Conservation (phyloP, 805 yeast genomes). For the Wickerhamomyces hampshirensis region DNA sequence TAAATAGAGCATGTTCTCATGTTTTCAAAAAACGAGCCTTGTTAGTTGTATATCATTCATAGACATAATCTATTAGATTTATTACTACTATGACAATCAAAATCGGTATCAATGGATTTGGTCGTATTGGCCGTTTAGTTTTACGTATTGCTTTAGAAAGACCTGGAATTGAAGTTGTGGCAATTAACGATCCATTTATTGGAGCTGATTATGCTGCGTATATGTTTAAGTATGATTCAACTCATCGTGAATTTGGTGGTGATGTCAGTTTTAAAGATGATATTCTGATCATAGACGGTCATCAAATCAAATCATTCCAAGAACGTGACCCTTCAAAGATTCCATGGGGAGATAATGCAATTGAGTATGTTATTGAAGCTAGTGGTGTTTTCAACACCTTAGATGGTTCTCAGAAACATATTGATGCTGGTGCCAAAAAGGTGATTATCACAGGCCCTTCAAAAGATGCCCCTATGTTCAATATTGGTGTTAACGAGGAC, state of each 20-base stretch:
- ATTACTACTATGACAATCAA: constrained; percentile 45
- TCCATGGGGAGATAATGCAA: constrained; percentile 62
- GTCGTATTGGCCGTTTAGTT: constrained; percentile 89
- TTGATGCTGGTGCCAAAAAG: constrained; percentile 71
- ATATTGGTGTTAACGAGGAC: constrained; percentile 63
- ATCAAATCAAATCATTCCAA: constrained; percentile 46
- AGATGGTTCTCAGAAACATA: constrained; percentile 64
- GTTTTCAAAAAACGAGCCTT: no score
- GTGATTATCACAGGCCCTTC: constrained; percentile 72
- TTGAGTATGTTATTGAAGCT: constrained; percentile 64
- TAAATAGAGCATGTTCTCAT: no score
- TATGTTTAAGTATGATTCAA: constrained; percentile 73
- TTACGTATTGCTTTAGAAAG: constrained; percentile 66
- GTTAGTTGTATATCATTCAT: no score
- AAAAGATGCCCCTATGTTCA: constrained; percentile 68
- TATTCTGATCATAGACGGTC: constrained; percentile 49
- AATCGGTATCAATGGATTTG: constrained; percentile 86
- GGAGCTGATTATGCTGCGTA: constrained; percentile 65
- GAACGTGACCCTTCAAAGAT: constrained; percentile 64
- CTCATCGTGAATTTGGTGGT: constrained; percentile 62
- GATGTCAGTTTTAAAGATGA: constrained; percentile 50
- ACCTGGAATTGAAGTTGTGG: constrained; percentile 56
- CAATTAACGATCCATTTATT: constrained; percentile 67
- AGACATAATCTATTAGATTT: no score
- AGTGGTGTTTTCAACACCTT: constrained; percentile 67